Evolutionary conservation across 352 stramenopile genomes (phyloP).

Genomic region (Phytophthora sp.): DNA sequence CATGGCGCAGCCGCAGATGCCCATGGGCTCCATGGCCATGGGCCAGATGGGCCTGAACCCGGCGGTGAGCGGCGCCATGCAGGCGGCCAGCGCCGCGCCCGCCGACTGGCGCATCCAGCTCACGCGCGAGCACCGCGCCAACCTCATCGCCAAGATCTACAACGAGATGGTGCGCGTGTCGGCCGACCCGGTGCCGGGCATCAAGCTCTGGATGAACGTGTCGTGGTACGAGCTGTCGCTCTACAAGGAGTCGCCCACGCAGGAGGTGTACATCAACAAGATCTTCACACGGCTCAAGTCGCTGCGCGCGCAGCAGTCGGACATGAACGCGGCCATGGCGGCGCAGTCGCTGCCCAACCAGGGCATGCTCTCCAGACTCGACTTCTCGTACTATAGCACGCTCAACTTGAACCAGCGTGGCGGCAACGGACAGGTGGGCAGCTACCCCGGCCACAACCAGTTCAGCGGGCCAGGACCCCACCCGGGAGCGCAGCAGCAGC

Average conservation of each 20-base stretch:
- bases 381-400: slow-evolving; percentile 86
- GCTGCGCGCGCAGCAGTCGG: slow-evolving; percentile 70
- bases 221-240: slow-evolving; percentile 87
- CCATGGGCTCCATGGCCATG: slow-evolving; percentile 22
- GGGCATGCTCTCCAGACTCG: slow-evolving; percentile 76
- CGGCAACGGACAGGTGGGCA: slow-evolving; percentile 29
- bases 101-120: slow-evolving; percentile 81
- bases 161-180: slow-evolving; percentile 88
- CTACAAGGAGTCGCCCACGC: slow-evolving; percentile 87
- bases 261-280: slow-evolving; percentile 91
- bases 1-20: slow-evolving; percentile 39
- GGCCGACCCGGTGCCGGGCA: slow-evolving; percentile 74
- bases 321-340: slow-evolving; percentile 75
- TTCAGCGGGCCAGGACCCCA: slow-evolving; percentile 31
- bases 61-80: slow-evolving; percentile 25
- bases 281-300: slow-evolving; percentile 88
- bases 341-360: slow-evolving; percentile 70
- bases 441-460: slow-evolving; percentile 53
- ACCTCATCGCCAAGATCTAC: slow-evolving; percentile 89
- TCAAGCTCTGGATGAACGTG: slow-evolving; percentile 91
- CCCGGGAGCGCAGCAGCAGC: slow-evolving; percentile 29
- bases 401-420: slow-evolving; percentile 55
- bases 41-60: slow-evolving; percentile 39
- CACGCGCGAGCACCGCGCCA: slow-evolving; percentile 78
- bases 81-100: slow-evolving; percentile 28